phyloP scores from a whole-genome alignment of 768 basidiomycete genomes.

The Chiua virens region DNA sequence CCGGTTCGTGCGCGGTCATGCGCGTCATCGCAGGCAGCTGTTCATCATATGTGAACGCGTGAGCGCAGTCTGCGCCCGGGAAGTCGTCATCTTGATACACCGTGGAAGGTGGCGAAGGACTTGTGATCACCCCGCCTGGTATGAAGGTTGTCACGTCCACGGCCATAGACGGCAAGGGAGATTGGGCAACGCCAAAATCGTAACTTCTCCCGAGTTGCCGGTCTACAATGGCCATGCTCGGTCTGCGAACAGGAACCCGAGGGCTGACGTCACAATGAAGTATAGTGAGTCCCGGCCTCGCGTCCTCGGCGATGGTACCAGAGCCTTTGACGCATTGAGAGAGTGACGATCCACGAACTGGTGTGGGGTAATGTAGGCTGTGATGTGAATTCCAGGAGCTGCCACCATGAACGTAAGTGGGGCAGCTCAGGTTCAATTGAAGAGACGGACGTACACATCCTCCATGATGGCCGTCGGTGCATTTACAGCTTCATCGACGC shows the following conservation, averaged over 20 bases:
- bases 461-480: conserved; percentile 28
- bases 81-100: conserved; percentile 27
- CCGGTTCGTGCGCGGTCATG: conserved; percentile 9
- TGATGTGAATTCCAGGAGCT: conserved; percentile 25
- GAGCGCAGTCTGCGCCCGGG: conserved; percentile 13
- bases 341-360: conserved; percentile 17
- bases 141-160: conserved; percentile 13
- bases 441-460: conserved; percentile 22
- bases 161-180: conserved; percentile 14
- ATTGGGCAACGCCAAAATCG: conserved; percentile 3
- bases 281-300: conserved; percentile 17
- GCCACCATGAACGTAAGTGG: conserved; percentile 26
- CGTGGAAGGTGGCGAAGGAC: conserved; percentile 21
- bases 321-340: conserved; percentile 12
- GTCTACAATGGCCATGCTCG: conserved; percentile 15
- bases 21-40: conserved; percentile 14
- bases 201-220: conserved; percentile 6
- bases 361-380: conserved; percentile 27
- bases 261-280: conserved; percentile 24
- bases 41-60: conserved; percentile 14
- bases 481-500: conserved; percentile 21
- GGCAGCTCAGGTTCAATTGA: conserved; percentile 7
- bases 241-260: conserved; percentile 13
- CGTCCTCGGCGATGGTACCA: conserved; percentile 23
- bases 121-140: conserved; percentile 13